Evolutionary conservation across 148 eudicot genomes (phyloP).

Genomic region (Rhododendron ferrugineum): DNA sequence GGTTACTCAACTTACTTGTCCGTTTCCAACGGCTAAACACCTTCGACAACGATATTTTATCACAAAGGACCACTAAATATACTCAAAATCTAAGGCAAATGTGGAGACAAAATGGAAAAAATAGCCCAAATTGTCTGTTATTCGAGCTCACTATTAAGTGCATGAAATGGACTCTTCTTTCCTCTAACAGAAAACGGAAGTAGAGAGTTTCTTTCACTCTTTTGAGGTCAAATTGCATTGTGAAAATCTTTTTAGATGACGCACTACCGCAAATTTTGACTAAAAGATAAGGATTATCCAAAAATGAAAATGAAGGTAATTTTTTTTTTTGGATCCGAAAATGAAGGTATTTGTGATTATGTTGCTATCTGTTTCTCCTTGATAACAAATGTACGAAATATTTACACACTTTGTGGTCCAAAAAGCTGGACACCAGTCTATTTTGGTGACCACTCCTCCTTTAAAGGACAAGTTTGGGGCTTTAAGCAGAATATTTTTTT

Average conservation of each 20-base stretch:
- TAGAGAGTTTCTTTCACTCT: neutral
- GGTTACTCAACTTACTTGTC: neutral
- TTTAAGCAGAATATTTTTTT: too few relatives aligned
- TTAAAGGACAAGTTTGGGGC: neutral
- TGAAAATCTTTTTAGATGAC: neutral
- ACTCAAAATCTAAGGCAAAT: neutral
- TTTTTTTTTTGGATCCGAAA: neutral
- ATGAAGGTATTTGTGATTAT: neutral
- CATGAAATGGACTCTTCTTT: neutral
- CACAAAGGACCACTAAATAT: neutral
- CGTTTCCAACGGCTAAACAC: neutral
- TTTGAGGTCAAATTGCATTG: neutral
- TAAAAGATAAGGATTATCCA: neutral
- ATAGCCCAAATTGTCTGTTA: conserved; percentile 3
- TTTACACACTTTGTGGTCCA: neutral
- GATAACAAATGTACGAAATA: neutral
- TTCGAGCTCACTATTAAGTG: neutral
- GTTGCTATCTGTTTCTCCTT: neutral
- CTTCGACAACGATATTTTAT: neutral
- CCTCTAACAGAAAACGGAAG: neutral
- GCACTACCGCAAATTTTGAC: neutral
- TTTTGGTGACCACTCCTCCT: neutral
- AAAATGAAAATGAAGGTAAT: neutral
- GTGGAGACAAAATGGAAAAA: neutral
- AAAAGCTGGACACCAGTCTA: neutral